phyloP scores from a whole-genome alignment of 345 rosid genomes.

The Geranium rotundifolium region DNA sequence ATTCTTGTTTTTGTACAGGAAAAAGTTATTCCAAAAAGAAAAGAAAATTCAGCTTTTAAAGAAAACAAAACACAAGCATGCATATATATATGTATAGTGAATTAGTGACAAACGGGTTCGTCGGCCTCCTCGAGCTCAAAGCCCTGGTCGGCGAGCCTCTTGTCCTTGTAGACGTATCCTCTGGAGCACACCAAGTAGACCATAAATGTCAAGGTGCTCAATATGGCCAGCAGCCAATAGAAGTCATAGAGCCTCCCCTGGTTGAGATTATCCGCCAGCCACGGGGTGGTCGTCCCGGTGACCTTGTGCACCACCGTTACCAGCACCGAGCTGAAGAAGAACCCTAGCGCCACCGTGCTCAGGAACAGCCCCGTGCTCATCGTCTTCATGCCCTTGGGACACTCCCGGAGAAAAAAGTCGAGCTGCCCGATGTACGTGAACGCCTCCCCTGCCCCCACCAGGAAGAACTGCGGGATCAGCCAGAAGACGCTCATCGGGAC shows the following conservation, averaged over 20 bases:
- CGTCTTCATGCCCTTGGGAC: constrained; percentile 97
- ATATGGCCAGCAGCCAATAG: constrained; percentile 63
- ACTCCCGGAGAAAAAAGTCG: constrained; percentile 82
- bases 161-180: constrained; percentile 82
- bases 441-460: constrained; percentile 88
- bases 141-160: constrained; percentile 56
- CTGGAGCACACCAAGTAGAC: constrained; percentile 45
- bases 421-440: constrained; percentile 76
- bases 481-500: constrained; percentile 70
- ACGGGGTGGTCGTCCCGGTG: constrained; percentile 35
- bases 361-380: constrained; percentile 70
- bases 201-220: constrained; percentile 46
- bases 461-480: constrained; percentile 66
- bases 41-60: no score
- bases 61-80: no score
- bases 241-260: constrained; percentile 60
- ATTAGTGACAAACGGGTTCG: no score
- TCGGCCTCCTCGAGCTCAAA: constrained; percentile 53
- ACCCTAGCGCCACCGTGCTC: constrained; percentile 60
- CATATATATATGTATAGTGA: no score
- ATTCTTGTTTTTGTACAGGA: no score
- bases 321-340: constrained; percentile 44
- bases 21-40: no score
- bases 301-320: constrained; percentile 55
- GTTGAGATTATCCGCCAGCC: constrained; percentile 72